Base-by-base conservation (phyloP, 305 asterid genomes). In the Fraxinus platypoda region DNA sequence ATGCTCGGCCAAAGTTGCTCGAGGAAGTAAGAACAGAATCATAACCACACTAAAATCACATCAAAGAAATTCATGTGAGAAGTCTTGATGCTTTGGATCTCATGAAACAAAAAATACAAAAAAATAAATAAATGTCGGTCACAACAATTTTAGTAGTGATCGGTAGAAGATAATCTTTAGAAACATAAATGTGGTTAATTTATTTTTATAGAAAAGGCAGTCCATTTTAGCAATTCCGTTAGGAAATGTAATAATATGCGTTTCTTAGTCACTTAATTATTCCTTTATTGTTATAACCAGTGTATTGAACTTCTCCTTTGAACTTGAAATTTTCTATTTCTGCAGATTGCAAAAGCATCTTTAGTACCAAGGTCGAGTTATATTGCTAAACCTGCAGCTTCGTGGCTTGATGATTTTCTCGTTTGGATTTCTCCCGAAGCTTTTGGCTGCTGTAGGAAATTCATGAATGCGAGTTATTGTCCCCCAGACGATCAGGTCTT, bases 381-480 rank as follows among this genome's bases (percentile, higher is more conserved):
- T 82, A 94, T 95, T 83, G 98, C 99, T 79, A 95, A 95, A 89
- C 99, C 99, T 8, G 99, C 99, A 77, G 99, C 99, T 76, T 95
- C 99, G 62, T 95, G 98, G 99, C 96, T 95, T 26, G 99, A 95
- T 70, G 99, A 95, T 90, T 95, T 90, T 90, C 97, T 95, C 25
- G 99, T 95, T 85, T 95, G 98, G 98, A 80, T 93, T 74, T 94
- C 99, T 72, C 99, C 99, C 30, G 98, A 95, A 91, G 99, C 99
- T 41, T 95, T 94, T 84, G 98, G 97, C 70, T 95, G 99, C 88
- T 95, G 99, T 87, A 85, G 99, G 81, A 95, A 95, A 90, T 95
- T 89, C 90, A 88, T 92, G 41, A 94, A 95, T 86, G 93, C 88
- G 43, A 93, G 89, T 87, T 94, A 89, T 85, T 95, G 99, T 73